Percentiles rank a stretch among this genome's conserved stretches.
These are phyloP conservation scores for Cutaneotrichosporon cutaneum DNA, from an alignment of 1,284 basidiomycete genomes.

Conservation along the genomic window DNA sequence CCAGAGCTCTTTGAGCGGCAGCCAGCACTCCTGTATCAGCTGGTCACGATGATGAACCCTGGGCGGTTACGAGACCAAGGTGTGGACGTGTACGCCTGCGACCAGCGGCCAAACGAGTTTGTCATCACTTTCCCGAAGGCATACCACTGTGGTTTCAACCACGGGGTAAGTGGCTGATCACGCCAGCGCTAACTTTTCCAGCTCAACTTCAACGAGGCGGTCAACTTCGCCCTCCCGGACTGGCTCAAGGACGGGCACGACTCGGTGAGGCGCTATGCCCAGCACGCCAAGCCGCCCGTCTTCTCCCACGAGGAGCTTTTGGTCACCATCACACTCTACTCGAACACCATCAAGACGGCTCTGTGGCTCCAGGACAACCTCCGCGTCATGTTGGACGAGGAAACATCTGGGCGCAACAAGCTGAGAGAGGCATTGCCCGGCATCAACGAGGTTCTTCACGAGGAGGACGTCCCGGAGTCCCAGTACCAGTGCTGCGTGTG, in stretches of 20 bases:
- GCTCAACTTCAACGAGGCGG: slow-evolving; percentile 98
- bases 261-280: slow-evolving; percentile 83
- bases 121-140: slow-evolving; percentile 97
- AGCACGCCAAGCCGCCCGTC: slow-evolving; percentile 87
- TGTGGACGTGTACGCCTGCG: slow-evolving; percentile 90
- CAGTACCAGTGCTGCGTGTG: slow-evolving; percentile 93
- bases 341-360: slow-evolving; percentile 87
- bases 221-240: slow-evolving; percentile 96
- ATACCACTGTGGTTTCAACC: slow-evolving; percentile 98
- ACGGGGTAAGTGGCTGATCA: slow-evolving; percentile 62
- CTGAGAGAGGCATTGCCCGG: slow-evolving; percentile 57
- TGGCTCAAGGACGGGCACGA: slow-evolving; percentile 87
- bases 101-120: slow-evolving; percentile 96
- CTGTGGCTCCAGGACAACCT: slow-evolving; percentile 83
- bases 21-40: slow-evolving; percentile 93
- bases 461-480: slow-evolving; percentile 80
- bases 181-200: slow-evolving; percentile 43
- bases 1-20: slow-evolving; percentile 99
- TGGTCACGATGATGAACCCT: slow-evolving; percentile 98
- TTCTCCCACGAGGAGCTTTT: slow-evolving; percentile 98
- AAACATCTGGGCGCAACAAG: slow-evolving; percentile 66
- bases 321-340: slow-evolving; percentile 91
- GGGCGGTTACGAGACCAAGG: slow-evolving; percentile 79
- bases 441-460: slow-evolving; percentile 69
- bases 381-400: slow-evolving; percentile 84